A percentile compares a stretch with the other conserved stretches of the same genome.
Evolutionary conservation across 2,329 filamentous ascomycete species (phyloP).

Genomic region (Nemania sp.): DNA sequence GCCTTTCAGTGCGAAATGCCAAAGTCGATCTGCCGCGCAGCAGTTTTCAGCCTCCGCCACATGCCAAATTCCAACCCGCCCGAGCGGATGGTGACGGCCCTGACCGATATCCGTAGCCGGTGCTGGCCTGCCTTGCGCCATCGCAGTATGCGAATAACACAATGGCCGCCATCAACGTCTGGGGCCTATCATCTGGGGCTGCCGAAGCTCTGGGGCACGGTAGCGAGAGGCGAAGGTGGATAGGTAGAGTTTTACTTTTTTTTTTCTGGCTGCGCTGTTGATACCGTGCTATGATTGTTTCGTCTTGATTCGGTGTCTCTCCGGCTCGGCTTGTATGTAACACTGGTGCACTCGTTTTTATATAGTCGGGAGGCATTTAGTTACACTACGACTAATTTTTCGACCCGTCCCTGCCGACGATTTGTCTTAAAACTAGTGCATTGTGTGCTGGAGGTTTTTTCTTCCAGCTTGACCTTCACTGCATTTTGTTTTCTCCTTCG

Average conservation of each 20-base stretch:
- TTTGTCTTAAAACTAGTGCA: no score
- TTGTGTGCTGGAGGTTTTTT: no score
- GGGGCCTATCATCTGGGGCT: slow-evolving; percentile 32
- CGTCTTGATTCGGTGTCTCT: not conserved
- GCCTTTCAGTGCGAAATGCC: slow-evolving; percentile 16
- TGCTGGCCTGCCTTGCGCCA: slow-evolving; percentile 25
- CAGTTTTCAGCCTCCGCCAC: slow-evolving; percentile 18
- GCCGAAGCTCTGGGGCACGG: no score
- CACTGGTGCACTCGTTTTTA: slow-evolving; percentile 10
- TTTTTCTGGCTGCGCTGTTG: slow-evolving; percentile 1
- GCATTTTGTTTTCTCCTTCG: slow-evolving; percentile 20
- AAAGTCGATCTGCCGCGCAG: slow-evolving; percentile 5
- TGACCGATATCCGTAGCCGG: slow-evolving; percentile 30
- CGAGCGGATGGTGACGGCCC: slow-evolving; percentile 18
- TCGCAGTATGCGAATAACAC: slow-evolving; percentile 27
- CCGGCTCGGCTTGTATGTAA: slow-evolving; percentile 6
- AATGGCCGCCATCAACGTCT: slow-evolving; percentile 32
- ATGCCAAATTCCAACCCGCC: slow-evolving; percentile 23
- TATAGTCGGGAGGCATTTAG: slow-evolving; percentile 6
- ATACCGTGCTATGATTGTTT: slow-evolving; percentile 9
- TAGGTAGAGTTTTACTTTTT: slow-evolving; percentile 4
- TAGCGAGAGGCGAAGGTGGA: slow-evolving; percentile 27
- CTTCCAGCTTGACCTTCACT: slow-evolving; percentile 9
- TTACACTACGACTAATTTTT: no score
- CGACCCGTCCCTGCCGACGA: no score